A percentile compares a stretch with the other conserved stretches of the same genome.
phyloP scores from a whole-genome alignment of 2,329 filamentous ascomycete species.

The Macrophomina tecta region DNA sequence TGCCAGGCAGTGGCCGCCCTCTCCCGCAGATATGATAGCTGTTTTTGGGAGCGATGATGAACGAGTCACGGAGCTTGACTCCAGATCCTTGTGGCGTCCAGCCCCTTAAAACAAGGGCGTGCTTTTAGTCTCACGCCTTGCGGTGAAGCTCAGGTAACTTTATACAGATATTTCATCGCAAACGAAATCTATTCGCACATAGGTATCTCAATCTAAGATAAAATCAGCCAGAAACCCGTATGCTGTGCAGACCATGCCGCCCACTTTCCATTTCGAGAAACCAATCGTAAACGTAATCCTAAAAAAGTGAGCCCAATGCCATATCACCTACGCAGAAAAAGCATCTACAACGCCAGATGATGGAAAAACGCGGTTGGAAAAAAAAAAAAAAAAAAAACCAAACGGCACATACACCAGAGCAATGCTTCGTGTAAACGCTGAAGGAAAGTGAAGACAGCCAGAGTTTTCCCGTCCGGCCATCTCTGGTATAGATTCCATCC shows the following conservation, averaged over 20 bases:
- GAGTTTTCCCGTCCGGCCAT: neutral
- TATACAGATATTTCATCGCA: neutral
- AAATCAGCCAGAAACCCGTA: neutral
- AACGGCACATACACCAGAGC: neutral
- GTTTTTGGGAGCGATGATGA: too few relatives aligned
- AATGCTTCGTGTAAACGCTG: neutral
- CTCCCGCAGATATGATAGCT: too few relatives aligned
- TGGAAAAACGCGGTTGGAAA: neutral
- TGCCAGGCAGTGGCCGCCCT: too few relatives aligned
- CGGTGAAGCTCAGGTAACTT: neutral
- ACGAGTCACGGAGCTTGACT: too few relatives aligned
- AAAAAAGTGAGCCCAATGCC: neutral
- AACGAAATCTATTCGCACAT: slow-evolving; percentile 21
- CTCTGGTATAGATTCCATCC: neutral
- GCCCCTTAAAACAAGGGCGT: neutral
- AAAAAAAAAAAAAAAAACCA: neutral
- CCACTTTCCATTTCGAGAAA: neutral
- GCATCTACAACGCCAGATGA: neutral
- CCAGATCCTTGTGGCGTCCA: neutral
- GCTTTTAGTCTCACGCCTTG: neutral
- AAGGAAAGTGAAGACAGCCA: neutral
- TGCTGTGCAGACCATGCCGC: neutral
- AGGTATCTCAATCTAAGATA: slow-evolving; percentile 23
- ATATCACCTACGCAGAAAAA: slow-evolving; percentile 2
- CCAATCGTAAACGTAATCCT: neutral